phyloP scores from a whole-genome alignment of 2,329 filamentous ascomycete genomes.

The Rosellinia necatrix region DNA sequence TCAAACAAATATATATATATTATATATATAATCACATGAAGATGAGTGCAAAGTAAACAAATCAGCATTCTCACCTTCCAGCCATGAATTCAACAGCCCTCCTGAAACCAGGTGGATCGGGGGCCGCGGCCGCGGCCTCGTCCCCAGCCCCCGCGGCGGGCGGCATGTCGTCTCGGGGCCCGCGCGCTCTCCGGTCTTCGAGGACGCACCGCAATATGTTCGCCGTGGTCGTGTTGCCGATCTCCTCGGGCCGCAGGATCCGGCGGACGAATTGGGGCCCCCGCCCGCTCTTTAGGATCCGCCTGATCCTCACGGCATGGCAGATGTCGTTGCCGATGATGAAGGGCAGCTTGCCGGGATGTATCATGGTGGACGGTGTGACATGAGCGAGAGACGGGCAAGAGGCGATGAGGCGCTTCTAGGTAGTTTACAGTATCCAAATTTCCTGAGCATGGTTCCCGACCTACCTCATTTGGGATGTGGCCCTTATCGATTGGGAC shows the following conservation, averaged over 20 bases:
- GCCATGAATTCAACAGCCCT: constrained; percentile 49
- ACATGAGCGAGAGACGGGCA: neutral
- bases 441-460: no score
- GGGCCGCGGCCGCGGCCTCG: neutral
- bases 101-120: constrained; percentile 37
- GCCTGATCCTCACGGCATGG: constrained; percentile 66
- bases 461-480: no score
- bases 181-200: neutral
- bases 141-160: no score
- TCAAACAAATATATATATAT: neutral
- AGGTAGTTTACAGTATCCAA: no score
- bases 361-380: constrained; percentile 15
- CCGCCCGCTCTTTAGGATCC: constrained; percentile 54
- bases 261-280: constrained; percentile 53
- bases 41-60: neutral
- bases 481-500: no score
- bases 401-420: no score
- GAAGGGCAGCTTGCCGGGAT: constrained; percentile 54
- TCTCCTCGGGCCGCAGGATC: constrained; percentile 52
- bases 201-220: constrained; percentile 23
- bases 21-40: neutral
- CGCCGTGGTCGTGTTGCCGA: constrained; percentile 18
- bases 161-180: constrained; percentile 19
- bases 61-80: constrained; percentile 44
- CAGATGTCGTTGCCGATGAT: constrained; percentile 82